Evolutionary conservation across 768 basidiomycete genomes (phyloP).

Genomic region (Calocera cornea): DNA sequence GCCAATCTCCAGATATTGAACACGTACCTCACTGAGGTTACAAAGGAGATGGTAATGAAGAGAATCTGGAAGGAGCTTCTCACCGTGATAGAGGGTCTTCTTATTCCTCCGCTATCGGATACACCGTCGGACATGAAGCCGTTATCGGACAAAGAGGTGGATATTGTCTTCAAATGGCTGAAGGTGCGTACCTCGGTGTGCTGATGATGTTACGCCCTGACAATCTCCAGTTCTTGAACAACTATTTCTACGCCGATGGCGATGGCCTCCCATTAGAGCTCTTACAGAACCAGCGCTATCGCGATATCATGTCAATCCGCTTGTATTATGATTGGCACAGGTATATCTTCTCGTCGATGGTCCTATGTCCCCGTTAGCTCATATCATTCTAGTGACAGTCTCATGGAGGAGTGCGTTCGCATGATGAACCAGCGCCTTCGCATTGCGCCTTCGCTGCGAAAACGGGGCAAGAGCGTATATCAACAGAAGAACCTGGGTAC

Average conservation of each 20-base stretch:
- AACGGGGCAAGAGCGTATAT: constrained; percentile 85
- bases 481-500: constrained; percentile 90
- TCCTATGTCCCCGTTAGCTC: background rate
- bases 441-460: constrained; percentile 60
- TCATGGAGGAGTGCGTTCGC: constrained; percentile 91
- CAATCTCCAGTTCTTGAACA: constrained; percentile 59
- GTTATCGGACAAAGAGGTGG: constrained; percentile 87
- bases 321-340: constrained; percentile 95
- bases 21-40: constrained; percentile 66
- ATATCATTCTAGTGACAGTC: constrained; percentile 41
- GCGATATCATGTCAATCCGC: constrained; percentile 76
- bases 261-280: constrained; percentile 77
- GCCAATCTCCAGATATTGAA: constrained; percentile 84
- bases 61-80: constrained; percentile 95
- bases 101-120: constrained; percentile 84
- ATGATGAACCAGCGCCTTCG: constrained; percentile 85
- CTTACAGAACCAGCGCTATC: constrained; percentile 88
- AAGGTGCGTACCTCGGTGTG: constrained; percentile 43
- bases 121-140: constrained; percentile 80
- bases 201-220: constrained; percentile 6
- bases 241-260: constrained; percentile 90
- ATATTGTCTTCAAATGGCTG: constrained; percentile 97
- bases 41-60: constrained; percentile 84
- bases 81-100: constrained; percentile 66
- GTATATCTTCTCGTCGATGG: constrained; percentile 32